Evolutionary conservation across 2,329 filamentous ascomycete species (phyloP).

Genomic region (Aspergillus candidus): DNA sequence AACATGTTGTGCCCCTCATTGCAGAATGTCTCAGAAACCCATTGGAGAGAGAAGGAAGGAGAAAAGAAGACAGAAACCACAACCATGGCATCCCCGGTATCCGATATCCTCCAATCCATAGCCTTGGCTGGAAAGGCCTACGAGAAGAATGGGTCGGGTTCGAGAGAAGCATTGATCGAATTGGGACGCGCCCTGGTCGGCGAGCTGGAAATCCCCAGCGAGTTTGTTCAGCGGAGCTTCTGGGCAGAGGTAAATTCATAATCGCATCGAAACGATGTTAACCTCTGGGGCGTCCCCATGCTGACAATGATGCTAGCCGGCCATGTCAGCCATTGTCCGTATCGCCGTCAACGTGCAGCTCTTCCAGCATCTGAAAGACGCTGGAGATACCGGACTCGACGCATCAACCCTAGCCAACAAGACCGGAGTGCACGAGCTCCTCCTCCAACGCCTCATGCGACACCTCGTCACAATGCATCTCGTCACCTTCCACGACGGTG

Average conservation of each 20-base stretch:
- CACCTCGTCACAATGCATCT: conserved; percentile 38
- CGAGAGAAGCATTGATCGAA: conserved; percentile 34
- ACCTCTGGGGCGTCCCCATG: too few relatives aligned
- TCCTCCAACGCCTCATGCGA: conserved; percentile 30
- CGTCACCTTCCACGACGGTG: conserved; percentile 18
- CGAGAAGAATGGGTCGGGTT: conserved; percentile 26
- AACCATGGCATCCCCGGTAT: not conserved
- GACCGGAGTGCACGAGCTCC: conserved; percentile 21
- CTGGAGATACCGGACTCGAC: conserved; percentile 20
- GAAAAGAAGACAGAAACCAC: not conserved
- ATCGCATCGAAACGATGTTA: too few relatives aligned
- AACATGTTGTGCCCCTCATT: too few relatives aligned
- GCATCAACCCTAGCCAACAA: conserved; percentile 23
- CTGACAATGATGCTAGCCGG: conserved; percentile 12
- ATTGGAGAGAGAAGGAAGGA: too few relatives aligned
- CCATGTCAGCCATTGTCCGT: conserved; percentile 32
- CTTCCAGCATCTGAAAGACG: conserved; percentile 29
- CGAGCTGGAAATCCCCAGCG: conserved; percentile 34
- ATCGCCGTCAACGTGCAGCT: conserved; percentile 32
- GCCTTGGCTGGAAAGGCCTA: conserved; percentile 25
- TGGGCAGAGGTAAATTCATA: conserved; percentile 33
- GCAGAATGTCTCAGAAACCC: too few relatives aligned
- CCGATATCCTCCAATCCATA: conserved; percentile 11
- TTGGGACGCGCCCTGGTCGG: conserved; percentile 31
- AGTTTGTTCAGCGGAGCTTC: conserved; percentile 29